phyloP scores from a whole-genome alignment of 768 basidiomycete genomes.

The Chalciporus piperatus region DNA sequence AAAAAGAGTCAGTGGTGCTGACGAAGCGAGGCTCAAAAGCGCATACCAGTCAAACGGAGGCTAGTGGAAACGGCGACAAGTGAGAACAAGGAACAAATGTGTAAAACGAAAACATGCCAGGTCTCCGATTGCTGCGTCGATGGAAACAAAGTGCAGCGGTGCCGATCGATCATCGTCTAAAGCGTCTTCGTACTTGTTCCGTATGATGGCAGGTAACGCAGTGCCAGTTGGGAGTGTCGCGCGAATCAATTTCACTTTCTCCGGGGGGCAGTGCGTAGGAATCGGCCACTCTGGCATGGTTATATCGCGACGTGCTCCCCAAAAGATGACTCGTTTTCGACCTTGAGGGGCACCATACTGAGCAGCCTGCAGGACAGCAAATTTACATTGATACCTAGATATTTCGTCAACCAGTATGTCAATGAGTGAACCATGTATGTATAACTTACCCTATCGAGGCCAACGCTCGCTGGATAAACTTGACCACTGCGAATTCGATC shows the following conservation, averaged over 20 bases:
- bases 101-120: slow-evolving; percentile 45
- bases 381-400: slow-evolving; percentile 57
- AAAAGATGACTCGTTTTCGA: slow-evolving; percentile 65
- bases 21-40: neutral
- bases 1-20: neutral
- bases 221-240: slow-evolving; percentile 45
- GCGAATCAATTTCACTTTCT: slow-evolving; percentile 28
- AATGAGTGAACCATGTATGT: neutral
- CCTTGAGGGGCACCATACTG: slow-evolving; percentile 74
- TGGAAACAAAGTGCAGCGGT: slow-evolving; percentile 55
- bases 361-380: slow-evolving; percentile 63
- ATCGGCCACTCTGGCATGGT: slow-evolving; percentile 60
- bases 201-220: slow-evolving; percentile 40
- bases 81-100: slow-evolving; percentile 6
- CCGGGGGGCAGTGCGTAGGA: slow-evolving; percentile 54
- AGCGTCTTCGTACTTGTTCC: slow-evolving; percentile 36
- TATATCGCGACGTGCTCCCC: slow-evolving; percentile 57
- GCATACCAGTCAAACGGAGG: slow-evolving; percentile 68
- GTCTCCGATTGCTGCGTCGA: slow-evolving; percentile 67
- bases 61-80: slow-evolving; percentile 30
- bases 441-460: slow-evolving; percentile 60
- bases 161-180: slow-evolving; percentile 44
- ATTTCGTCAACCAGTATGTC: neutral
- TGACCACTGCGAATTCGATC: slow-evolving; percentile 58
- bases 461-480: slow-evolving; percentile 60